Conservation (phyloP, 306 rosid species). For the Vigna radiata region DNA sequence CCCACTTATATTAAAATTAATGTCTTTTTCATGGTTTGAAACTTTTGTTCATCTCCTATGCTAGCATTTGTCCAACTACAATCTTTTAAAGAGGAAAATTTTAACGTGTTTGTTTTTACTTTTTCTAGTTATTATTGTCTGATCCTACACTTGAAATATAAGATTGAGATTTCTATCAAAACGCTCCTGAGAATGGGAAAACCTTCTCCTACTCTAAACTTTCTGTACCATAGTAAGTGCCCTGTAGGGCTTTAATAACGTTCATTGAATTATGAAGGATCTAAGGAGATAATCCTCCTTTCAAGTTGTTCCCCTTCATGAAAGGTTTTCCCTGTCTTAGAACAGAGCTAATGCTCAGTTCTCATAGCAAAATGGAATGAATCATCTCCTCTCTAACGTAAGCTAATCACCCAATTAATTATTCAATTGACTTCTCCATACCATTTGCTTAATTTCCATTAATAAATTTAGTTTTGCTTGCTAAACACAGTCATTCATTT, state of each 20-base stretch:
- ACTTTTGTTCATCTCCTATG: too few relatives aligned
- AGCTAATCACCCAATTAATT: neutral
- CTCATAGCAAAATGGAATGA: neutral
- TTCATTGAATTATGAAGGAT: neutral
- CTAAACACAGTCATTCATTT: neutral
- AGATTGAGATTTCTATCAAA: neutral
- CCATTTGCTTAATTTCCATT: neutral
- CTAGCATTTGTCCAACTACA: neutral
- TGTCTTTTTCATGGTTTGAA: too few relatives aligned
- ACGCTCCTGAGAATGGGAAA: neutral
- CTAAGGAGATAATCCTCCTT: neutral
- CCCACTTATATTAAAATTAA: too few relatives aligned
- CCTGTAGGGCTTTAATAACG: neutral
- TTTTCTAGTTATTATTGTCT: neutral
- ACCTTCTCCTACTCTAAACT: neutral
- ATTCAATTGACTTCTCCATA: neutral
- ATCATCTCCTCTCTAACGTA: neutral
- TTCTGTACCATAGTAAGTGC: neutral
- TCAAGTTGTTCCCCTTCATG: neutral
- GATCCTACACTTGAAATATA: constrained; percentile 10
- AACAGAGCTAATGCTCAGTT: neutral
- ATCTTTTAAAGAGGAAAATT: neutral
- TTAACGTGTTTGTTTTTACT: neutral
- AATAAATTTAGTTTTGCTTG: neutral
- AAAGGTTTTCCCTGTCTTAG: neutral